Conservation (phyloP, 495 filamentous ascomycete species). For the Podospora pseudopauciseta region DNA sequence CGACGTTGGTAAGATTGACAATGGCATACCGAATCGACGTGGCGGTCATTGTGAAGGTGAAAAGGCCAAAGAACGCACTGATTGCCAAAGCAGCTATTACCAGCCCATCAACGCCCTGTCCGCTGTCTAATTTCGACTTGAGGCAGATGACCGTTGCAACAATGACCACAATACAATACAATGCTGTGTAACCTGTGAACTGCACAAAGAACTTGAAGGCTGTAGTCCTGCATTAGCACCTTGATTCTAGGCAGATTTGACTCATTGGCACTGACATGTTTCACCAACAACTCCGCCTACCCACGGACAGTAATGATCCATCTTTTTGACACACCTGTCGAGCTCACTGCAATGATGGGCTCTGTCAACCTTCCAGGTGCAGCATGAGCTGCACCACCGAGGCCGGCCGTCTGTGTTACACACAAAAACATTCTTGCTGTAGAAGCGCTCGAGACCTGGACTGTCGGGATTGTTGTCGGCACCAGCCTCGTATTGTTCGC, state of each 20-base stretch:
- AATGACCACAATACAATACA: constrained; percentile 64
- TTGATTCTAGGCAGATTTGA: background rate
- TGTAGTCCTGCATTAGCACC: constrained; percentile 21
- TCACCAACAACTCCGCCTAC: constrained; percentile 87
- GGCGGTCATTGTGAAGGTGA: constrained; percentile 67
- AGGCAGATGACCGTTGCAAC: constrained; percentile 42
- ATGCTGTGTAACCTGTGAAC: constrained; percentile 65
- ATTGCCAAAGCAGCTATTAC: constrained; percentile 38
- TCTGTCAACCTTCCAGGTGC: constrained; percentile 79
- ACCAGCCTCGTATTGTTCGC: constrained; percentile 31
- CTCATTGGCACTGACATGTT: constrained; percentile 43
- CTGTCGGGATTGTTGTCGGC: constrained; percentile 41
- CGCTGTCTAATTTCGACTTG: constrained; percentile 21
- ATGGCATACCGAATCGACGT: constrained; percentile 66
- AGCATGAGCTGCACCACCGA: constrained; percentile 73
- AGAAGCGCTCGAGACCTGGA: constrained; percentile 57
- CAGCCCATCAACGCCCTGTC: constrained; percentile 33
- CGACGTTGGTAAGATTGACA: constrained; percentile 76
- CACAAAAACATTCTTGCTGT: constrained; percentile 75
- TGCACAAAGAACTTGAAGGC: constrained; percentile 89
- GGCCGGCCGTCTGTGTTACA: constrained; percentile 77
- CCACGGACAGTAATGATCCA: constrained; percentile 97
- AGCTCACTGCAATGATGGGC: constrained; percentile 81
- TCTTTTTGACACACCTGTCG: constrained; percentile 74
- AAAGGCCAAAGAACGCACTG: constrained; percentile 67